Evolutionary conservation across 768 basidiomycete genomes (phyloP).

Genomic region (Rhizopogon sp.): DNA sequence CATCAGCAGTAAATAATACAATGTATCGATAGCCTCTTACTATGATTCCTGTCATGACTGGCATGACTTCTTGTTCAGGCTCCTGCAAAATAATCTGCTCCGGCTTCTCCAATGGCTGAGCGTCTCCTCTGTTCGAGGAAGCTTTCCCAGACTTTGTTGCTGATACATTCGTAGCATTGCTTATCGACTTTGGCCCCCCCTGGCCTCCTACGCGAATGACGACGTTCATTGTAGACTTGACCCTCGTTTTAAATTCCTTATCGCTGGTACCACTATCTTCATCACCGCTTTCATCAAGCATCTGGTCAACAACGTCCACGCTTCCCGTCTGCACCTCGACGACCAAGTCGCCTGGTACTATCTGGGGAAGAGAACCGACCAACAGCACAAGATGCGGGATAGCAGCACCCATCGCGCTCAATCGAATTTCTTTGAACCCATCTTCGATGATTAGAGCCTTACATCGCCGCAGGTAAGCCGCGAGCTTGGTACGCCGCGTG

Average conservation of each 20-base stretch:
- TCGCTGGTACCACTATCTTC: constrained; percentile 58
- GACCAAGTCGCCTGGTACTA: constrained; percentile 67
- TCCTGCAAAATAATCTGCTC: constrained; percentile 34
- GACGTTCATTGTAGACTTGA: constrained; percentile 65
- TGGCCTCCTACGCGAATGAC: constrained; percentile 61
- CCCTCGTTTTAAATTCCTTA: constrained; percentile 54
- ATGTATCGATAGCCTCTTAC: background rate
- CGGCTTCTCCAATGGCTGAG: constrained; percentile 6
- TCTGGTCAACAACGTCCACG: constrained; percentile 71
- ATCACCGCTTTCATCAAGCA: constrained; percentile 70
- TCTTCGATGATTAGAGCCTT: constrained; percentile 67
- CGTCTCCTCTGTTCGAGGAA: constrained; percentile 2
- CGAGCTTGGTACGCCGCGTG: constrained; percentile 70
- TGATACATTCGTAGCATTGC: constrained; percentile 2
- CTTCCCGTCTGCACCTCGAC: constrained; percentile 65
- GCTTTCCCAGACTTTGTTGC: background rate
- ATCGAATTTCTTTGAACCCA: constrained; percentile 72
- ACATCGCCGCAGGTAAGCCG: constrained; percentile 72
- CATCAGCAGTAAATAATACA: background rate
- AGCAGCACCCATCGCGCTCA: constrained; percentile 86
- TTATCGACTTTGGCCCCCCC: constrained; percentile 28
- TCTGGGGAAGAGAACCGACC: constrained; percentile 62
- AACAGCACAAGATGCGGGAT: constrained; percentile 78
- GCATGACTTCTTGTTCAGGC: constrained; percentile 38
- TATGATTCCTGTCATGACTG: constrained; percentile 6